phyloP scores from a whole-genome alignment of 2,329 filamentous ascomycete species.

The Acrodontium crateriforme region DNA sequence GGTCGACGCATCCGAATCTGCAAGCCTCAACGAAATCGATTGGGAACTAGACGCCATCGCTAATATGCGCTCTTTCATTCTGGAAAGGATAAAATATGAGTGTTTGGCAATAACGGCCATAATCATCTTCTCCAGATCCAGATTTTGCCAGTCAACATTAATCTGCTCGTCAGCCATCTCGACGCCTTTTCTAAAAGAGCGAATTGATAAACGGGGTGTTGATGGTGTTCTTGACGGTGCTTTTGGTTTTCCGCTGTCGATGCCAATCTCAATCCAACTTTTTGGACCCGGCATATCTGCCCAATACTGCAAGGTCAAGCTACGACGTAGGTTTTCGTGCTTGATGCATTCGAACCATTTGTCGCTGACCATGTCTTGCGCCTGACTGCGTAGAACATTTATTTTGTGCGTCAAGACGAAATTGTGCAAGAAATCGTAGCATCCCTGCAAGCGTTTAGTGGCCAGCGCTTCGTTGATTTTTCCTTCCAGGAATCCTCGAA shows the following conservation, averaged over 20 bases:
- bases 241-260: conserved; percentile 46
- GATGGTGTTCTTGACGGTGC: conserved; percentile 16
- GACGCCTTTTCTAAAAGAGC: conserved; percentile 76
- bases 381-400: conserved; percentile 66
- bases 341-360: conserved; percentile 68
- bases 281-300: conserved; percentile 54
- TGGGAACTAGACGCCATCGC: too few relatives aligned
- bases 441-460: conserved; percentile 59
- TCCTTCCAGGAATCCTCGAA: conserved; percentile 54
- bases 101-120: conserved; percentile 64
- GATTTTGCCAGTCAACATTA: conserved; percentile 46
- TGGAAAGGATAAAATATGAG: conserved; percentile 15
- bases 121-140: conserved; percentile 64
- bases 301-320: conserved; percentile 88
- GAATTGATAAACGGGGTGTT: conserved; percentile 37
- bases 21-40: conserved; percentile 29
- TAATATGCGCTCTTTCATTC: not conserved
- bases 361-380: conserved; percentile 50
- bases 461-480: conserved; percentile 59
- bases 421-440: conserved; percentile 78
- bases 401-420: conserved; percentile 85
- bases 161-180: conserved; percentile 57
- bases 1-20: conserved; percentile 45
- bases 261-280: conserved; percentile 82
- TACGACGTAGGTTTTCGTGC: conserved; percentile 67